These are phyloP conservation scores for Neurospora sp. DNA, from an alignment of 495 filamentous ascomycete genomes.

Conservation along the genomic window DNA sequence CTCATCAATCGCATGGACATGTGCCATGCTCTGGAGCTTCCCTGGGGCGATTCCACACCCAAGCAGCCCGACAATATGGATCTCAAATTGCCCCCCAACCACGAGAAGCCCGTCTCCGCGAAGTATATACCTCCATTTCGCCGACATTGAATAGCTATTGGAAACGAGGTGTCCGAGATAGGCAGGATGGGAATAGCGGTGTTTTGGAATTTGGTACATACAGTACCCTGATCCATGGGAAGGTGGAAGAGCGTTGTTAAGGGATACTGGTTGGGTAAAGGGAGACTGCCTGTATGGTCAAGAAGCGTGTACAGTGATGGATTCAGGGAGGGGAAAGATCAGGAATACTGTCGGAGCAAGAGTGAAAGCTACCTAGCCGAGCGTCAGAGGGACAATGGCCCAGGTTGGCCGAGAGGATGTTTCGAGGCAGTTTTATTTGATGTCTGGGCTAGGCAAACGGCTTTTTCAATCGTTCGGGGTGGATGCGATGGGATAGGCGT, in stretches of 20 bases:
- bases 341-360: background rate
- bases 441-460: background rate
- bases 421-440: background rate
- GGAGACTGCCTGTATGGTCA: background rate
- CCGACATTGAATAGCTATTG: background rate
- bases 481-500: background rate
- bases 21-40: background rate
- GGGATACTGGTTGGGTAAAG: background rate
- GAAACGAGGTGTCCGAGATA: background rate
- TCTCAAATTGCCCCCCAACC: background rate
- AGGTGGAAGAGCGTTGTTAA: background rate
- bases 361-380: background rate
- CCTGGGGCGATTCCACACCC: background rate
- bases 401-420: background rate
- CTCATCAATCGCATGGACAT: background rate
- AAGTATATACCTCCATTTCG: background rate
- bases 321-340: background rate
- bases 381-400: background rate
- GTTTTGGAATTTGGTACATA: background rate
- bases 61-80: background rate
- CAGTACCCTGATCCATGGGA: background rate
- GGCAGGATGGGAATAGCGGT: background rate
- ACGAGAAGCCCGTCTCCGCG: background rate
- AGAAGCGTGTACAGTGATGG: background rate
- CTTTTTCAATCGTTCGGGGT: background rate